These are phyloP conservation scores for Setomelanomma holmii DNA, from an alignment of 2,329 filamentous ascomycete species.

Conservation along the genomic window DNA sequence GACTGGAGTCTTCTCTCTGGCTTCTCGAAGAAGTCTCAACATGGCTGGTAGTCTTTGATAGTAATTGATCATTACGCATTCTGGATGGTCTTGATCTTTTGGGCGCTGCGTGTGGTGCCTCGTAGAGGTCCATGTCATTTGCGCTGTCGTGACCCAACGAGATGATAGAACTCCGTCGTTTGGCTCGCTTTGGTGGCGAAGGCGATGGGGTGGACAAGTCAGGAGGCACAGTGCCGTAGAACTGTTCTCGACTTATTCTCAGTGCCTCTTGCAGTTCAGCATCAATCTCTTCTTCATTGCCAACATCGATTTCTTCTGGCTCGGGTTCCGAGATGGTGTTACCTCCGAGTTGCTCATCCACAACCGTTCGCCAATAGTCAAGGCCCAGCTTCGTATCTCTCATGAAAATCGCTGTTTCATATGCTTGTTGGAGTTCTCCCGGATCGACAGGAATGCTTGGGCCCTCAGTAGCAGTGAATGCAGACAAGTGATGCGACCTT, in stretches of 20 bases:
- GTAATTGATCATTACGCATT: background rate
- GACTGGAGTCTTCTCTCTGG: too few species aligned
- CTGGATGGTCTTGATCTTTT: background rate
- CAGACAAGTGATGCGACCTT: conserved; percentile 12
- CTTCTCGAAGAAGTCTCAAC: too few species aligned
- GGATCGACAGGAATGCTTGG: background rate
- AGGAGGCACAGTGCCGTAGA: background rate
- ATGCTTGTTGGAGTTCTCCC: conserved; percentile 20
- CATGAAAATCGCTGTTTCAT: conserved; percentile 3
- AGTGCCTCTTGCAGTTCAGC: background rate
- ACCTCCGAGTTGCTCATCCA: background rate
- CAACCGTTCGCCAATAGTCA: conserved; percentile 17
- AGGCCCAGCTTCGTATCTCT: conserved; percentile 6
- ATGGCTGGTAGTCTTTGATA: background rate
- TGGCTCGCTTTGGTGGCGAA: background rate
- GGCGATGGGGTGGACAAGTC: background rate
- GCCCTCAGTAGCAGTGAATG: conserved; percentile 7
- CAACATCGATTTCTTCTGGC: background rate
- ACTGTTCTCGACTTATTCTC: background rate
- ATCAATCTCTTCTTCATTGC: background rate
- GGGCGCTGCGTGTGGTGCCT: background rate
- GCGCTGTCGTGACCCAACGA: background rate
- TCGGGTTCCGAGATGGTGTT: background rate
- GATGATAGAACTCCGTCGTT: background rate
- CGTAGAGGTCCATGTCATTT: background rate